These are phyloP conservation scores for Vigna angularis DNA, from an alignment of 306 rosid species.

Conservation along the genomic window DNA sequence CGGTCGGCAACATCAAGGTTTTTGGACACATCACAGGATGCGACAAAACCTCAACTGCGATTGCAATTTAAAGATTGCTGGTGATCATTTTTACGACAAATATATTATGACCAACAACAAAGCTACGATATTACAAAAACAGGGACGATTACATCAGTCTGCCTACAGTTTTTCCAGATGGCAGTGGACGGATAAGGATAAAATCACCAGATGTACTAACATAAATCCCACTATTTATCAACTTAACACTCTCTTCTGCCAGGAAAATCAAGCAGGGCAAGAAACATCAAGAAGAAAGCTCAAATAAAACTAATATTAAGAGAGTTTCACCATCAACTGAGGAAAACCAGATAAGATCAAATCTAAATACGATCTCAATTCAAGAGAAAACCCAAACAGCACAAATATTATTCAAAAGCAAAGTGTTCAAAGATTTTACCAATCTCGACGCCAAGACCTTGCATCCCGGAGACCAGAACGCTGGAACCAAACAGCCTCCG, in stretches of 20 bases:
- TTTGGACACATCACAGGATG: neutral
- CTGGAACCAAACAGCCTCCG: conserved; percentile 81
- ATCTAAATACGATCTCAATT: conserved; percentile 5
- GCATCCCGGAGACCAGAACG: conserved; percentile 86
- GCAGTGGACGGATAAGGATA: neutral
- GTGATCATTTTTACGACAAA: neutral
- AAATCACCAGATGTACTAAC: neutral
- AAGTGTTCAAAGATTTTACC: conserved; percentile 50
- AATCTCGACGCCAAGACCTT: conserved; percentile 96
- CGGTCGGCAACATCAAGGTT: neutral
- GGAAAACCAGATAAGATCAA: neutral
- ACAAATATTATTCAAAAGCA: neutral
- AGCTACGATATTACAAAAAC: neutral
- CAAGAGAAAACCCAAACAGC: neutral
- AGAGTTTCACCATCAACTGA: neutral
- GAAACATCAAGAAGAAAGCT: neutral
- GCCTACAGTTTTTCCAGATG: neutral
- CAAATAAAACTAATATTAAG: neutral
- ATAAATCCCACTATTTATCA: neutral
- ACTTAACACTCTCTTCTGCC: neutral
- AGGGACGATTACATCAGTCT: neutral
- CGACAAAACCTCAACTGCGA: neutral
- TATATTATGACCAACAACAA: neutral
- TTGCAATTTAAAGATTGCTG: neutral
- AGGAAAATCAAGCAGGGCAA: neutral